A percentile compares a stretch with the other conserved stretches of the same genome.
These are phyloP conservation scores for Suhomyces maxii DNA, from an alignment of 1,139 yeast species.

Conservation along the genomic window DNA sequence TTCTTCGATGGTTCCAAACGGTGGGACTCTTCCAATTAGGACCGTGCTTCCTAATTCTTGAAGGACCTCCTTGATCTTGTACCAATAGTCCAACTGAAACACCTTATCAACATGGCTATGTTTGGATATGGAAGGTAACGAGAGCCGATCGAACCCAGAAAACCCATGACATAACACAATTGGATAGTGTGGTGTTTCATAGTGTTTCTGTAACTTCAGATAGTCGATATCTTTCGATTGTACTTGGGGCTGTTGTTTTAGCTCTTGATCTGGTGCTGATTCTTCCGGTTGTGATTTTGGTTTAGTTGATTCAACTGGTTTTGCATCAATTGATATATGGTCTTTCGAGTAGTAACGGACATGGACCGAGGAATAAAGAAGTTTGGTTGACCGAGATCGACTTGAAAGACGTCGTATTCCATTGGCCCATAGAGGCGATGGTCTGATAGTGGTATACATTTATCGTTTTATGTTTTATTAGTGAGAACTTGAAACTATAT, in stretches of 20 bases:
- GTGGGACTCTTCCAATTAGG: conserved; percentile 75
- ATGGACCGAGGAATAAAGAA: neutral
- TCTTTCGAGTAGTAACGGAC: too few relatives aligned
- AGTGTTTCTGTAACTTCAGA: conserved; percentile 14
- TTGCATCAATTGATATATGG: too few relatives aligned
- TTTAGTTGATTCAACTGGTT: neutral
- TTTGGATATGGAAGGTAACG: conserved; percentile 38
- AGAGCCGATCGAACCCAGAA: conserved; percentile 70
- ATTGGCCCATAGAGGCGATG: neutral
- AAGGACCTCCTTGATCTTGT: conserved; percentile 68
- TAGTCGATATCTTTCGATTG: neutral
- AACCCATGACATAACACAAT: conserved; percentile 83
- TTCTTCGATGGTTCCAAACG: conserved; percentile 72
- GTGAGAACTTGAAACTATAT: neutral
- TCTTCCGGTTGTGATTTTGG: neutral
- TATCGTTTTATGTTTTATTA: neutral
- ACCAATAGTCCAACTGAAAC: conserved; percentile 65
- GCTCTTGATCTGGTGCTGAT: conserved; percentile 6
- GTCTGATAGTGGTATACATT: neutral
- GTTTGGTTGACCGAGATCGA: conserved; percentile 6
- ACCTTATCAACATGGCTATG: conserved; percentile 3
- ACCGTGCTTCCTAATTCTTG: conserved; percentile 65
- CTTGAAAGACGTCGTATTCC: neutral
- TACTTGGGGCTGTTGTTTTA: conserved; percentile 1
- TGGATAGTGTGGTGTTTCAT: conserved; percentile 52